Percentiles rank a stretch among this genome's conserved stretches.
These are phyloP conservation scores for Hypoxylon sp. DNA, from an alignment of 2,329 filamentous ascomycete genomes.

Conservation along the genomic window DNA sequence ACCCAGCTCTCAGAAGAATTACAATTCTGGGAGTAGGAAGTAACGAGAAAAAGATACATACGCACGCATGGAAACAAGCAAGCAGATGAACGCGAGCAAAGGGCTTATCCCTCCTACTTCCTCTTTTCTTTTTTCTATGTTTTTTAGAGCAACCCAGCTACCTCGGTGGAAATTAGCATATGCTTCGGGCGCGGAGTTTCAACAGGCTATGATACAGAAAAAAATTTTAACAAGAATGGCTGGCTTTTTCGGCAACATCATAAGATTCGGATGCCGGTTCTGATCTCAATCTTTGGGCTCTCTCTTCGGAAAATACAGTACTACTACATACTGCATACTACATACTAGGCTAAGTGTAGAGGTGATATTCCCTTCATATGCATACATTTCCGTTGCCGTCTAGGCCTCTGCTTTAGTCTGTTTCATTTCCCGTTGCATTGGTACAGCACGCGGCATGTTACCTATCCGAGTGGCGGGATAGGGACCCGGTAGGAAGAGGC, in stretches of 20 bases:
- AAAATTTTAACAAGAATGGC: constrained; percentile 10
- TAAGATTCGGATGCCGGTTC: constrained; percentile 1
- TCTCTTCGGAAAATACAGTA: neutral
- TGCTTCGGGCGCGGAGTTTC: constrained; percentile 31
- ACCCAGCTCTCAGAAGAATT: constrained; percentile 39
- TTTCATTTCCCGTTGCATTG: constrained; percentile 2
- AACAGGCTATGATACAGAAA: constrained; percentile 17
- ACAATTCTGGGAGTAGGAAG: constrained; percentile 26
- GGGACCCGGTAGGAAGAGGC: neutral
- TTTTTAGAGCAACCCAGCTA: constrained; percentile 25
- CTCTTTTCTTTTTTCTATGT: constrained; percentile 11
- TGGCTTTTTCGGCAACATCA: constrained; percentile 12
- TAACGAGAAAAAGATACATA: constrained; percentile 16
- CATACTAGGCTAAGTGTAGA: constrained; percentile 1
- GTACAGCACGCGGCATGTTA: neutral
- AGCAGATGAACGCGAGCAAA: neutral
- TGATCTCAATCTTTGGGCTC: neutral
- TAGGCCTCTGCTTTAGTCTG: neutral
- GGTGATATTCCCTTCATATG: neutral
- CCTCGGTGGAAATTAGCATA: constrained; percentile 33
- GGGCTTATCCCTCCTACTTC: constrained; percentile 6
- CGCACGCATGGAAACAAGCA: constrained; percentile 10
- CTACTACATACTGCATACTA: neutral
- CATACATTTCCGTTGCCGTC: neutral
- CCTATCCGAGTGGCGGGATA: neutral